Evolutionary conservation across 2,329 filamentous ascomycete genomes (phyloP).

Genomic region (Exophiala bonariae): DNA sequence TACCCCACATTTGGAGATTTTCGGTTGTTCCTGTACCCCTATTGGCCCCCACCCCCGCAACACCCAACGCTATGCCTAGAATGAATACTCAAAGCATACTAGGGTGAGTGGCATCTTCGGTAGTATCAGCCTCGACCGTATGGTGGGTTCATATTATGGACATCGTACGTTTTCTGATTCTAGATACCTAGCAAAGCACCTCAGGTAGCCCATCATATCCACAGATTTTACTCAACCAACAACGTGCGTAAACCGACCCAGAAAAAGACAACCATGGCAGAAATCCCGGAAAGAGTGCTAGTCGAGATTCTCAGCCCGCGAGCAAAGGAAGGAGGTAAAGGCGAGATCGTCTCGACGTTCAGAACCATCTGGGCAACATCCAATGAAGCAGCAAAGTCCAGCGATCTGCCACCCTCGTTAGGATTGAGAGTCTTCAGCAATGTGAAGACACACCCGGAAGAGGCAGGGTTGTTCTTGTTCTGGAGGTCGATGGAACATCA

Average conservation of each 20-base stretch:
- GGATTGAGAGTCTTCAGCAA: not conserved
- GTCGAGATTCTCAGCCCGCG: not conserved
- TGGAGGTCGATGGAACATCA: not conserved
- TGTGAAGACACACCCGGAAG: not conserved
- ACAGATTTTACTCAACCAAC: too few relatives aligned
- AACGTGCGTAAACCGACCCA: too few relatives aligned
- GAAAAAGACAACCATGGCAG: too few relatives aligned
- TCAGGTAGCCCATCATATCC: too few relatives aligned
- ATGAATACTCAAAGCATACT: too few relatives aligned
- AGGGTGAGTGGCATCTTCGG: too few relatives aligned
- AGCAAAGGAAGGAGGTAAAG: not conserved
- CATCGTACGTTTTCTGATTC: too few relatives aligned
- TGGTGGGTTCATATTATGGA: too few relatives aligned
- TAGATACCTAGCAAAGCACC: too few relatives aligned
- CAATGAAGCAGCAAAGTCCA: not conserved
- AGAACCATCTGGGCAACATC: constrained; percentile 1
- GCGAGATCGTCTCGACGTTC: not conserved
- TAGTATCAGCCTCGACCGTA: too few relatives aligned
- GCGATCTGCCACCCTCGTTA: not conserved
- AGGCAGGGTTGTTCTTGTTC: constrained; percentile 3
- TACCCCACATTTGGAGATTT: not conserved
- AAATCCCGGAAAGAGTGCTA: not conserved
- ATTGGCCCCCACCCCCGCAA: too few relatives aligned
- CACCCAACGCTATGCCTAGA: too few relatives aligned
- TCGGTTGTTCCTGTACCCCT: not conserved